These are phyloP conservation scores for Starmerella khaoyaiensis DNA, from an alignment of 805 yeast genomes.

Conservation along the genomic window DNA sequence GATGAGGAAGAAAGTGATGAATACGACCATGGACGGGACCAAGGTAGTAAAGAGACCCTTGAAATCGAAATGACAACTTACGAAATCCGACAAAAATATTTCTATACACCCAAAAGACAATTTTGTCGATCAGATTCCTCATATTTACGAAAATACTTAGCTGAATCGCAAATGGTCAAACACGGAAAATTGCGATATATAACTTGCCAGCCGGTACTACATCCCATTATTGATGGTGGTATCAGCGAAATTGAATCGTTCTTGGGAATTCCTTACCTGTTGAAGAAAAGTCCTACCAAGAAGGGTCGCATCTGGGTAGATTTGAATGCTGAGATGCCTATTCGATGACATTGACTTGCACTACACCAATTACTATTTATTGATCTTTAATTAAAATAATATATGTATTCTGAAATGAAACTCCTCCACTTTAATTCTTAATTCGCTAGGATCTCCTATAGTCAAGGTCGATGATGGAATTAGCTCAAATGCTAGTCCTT, in stretches of 20 bases:
- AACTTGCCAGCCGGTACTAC: background rate
- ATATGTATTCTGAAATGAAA: too few species aligned
- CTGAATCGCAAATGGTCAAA: slow-evolving; percentile 7
- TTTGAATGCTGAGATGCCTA: background rate
- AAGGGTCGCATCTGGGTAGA: background rate
- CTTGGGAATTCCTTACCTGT: background rate
- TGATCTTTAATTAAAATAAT: background rate
- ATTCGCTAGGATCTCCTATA: too few species aligned
- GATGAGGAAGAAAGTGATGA: too few species aligned
- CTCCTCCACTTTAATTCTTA: too few species aligned
- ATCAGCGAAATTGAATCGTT: background rate
- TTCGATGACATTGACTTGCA: background rate
- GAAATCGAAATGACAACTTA: background rate
- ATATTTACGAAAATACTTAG: slow-evolving; percentile 7
- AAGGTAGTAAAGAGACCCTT: too few species aligned
- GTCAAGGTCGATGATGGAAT: too few species aligned
- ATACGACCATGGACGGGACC: too few species aligned
- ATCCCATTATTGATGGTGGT: background rate
- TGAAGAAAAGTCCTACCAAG: background rate
- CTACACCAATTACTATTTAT: background rate
- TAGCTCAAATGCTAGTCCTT: too few species aligned
- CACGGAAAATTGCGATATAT: slow-evolving; percentile 5
- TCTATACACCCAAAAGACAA: too few species aligned
- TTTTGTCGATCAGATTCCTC: slow-evolving; percentile 1
- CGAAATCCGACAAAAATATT: background rate